Conservation (phyloP, 768 basidiomycete species). For the Tylopilus rubrobrunneus region DNA sequence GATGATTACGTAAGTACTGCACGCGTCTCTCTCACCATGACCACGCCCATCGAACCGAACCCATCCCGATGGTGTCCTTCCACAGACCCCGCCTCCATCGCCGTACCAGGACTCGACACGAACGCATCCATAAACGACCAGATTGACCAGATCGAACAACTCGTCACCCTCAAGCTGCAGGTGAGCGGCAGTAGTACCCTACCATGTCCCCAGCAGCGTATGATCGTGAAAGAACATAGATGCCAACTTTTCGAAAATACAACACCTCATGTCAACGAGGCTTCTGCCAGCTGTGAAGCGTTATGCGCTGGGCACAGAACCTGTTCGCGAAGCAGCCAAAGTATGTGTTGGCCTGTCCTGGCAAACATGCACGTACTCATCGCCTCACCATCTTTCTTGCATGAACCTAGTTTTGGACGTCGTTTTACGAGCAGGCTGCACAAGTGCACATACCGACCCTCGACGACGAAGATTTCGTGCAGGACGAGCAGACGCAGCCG, state of each 20-base stretch:
- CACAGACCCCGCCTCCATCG: constrained; percentile 57
- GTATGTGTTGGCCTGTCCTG: constrained; percentile 40
- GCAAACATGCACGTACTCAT: background rate
- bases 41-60: constrained; percentile 52
- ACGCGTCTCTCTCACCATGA: constrained; percentile 10
- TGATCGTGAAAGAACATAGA: constrained; percentile 68
- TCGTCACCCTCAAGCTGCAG: constrained; percentile 90
- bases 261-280: constrained; percentile 74
- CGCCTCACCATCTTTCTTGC: background rate
- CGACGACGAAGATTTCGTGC: constrained; percentile 60
- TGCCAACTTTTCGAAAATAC: constrained; percentile 88
- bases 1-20: background rate
- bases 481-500: constrained; percentile 45
- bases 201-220: constrained; percentile 6
- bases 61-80: constrained; percentile 66
- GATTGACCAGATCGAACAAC: constrained; percentile 92
- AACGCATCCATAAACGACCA: constrained; percentile 71
- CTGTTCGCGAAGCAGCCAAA: constrained; percentile 87
- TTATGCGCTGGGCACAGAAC: constrained; percentile 82
- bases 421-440: constrained; percentile 94
- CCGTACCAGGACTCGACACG: constrained; percentile 69
- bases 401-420: constrained; percentile 80
- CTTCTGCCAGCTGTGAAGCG: constrained; percentile 87
- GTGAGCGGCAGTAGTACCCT: constrained; percentile 33
- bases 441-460: constrained; percentile 77